Evolutionary conservation across 2,329 filamentous ascomycete genomes (phyloP).

Genomic region (Neopestalotiopsis sp.): DNA sequence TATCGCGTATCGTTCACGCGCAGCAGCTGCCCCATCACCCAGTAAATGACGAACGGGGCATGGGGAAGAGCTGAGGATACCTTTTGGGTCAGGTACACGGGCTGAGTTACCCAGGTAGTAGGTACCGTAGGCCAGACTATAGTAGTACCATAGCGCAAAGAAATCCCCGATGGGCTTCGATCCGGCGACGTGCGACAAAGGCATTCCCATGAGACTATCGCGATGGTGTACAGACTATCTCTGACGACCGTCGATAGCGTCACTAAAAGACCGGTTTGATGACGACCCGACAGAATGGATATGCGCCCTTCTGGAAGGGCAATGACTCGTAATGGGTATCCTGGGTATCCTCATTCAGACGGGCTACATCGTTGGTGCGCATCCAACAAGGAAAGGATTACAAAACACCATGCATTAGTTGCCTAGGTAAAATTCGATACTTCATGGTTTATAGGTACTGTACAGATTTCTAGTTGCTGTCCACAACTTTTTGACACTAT

Average conservation of each 20-base stretch:
- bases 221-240: slow-evolving; percentile 1
- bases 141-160: neutral
- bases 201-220: neutral
- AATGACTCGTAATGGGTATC: neutral
- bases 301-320: neutral
- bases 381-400: neutral
- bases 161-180: slow-evolving; percentile 1
- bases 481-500: neutral
- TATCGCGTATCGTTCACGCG: neutral
- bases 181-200: neutral
- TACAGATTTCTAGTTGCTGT: neutral
- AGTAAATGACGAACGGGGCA: slow-evolving; percentile 1
- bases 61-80: neutral
- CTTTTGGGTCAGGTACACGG: no score
- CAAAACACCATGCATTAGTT: neutral
- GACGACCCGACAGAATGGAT: neutral
- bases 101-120: neutral
- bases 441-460: neutral
- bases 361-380: neutral
- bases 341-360: neutral
- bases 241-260: slow-evolving; percentile 7
- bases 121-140: neutral
- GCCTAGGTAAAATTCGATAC: neutral
- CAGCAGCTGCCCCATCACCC: neutral
- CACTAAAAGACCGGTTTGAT: neutral